A percentile compares a stretch with the other conserved stretches of the same genome.
Evolutionary conservation across 768 basidiomycete species (phyloP).

Genomic region (Trametes gibbosa): DNA sequence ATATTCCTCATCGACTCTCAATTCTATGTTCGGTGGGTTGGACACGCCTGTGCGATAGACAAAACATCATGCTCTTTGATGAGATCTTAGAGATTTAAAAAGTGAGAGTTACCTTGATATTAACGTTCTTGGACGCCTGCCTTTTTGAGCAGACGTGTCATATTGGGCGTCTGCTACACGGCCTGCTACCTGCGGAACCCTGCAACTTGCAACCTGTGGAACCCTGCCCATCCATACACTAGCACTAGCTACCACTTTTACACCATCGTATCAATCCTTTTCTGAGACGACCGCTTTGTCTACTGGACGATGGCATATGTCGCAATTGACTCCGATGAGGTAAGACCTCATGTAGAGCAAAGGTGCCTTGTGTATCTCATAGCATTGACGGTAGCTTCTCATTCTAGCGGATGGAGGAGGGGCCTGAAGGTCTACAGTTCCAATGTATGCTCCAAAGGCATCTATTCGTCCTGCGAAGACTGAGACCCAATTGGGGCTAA

Average conservation of each 20-base stretch:
- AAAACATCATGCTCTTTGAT: no score
- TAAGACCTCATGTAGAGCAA: constrained; percentile 5
- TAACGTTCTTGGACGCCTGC: constrained; percentile 2
- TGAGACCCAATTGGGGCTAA: neutral
- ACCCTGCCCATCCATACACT: neutral
- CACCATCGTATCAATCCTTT: neutral
- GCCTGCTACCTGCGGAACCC: neutral
- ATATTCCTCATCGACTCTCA: no score
- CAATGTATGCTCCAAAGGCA: constrained; percentile 21
- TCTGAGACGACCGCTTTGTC: neutral
- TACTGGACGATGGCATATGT: constrained; percentile 28
- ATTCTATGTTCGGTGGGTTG: no score
- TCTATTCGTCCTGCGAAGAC: neutral
- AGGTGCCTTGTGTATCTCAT: neutral
- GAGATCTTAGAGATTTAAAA: no score
- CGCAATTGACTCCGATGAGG: constrained; percentile 31
- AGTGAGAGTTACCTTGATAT: no score
- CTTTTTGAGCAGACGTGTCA: constrained; percentile 2
- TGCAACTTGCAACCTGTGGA: neutral
- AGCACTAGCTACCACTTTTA: neutral
- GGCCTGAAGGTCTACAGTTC: constrained; percentile 31
- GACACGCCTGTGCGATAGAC: no score
- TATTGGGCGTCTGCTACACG: neutral
- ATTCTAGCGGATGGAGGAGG: constrained; percentile 31
- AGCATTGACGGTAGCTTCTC: constrained; percentile 18